A percentile compares a stretch with the other conserved stretches of the same genome.
Evolutionary conservation across 805 yeast genomes (phyloP).

Genomic region (Candida pini): DNA sequence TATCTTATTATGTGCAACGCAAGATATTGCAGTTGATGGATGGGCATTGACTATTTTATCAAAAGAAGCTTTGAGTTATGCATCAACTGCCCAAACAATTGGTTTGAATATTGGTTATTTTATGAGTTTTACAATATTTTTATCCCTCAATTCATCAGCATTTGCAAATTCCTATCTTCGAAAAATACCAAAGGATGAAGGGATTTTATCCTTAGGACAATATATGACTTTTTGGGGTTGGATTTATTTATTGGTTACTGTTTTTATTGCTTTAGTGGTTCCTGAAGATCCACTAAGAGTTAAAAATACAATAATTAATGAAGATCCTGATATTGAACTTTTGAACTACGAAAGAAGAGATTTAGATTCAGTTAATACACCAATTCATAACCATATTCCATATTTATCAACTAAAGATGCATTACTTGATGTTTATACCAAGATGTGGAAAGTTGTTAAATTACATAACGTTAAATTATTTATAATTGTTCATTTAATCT

Average conservation of each 20-base stretch:
- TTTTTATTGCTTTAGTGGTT: constrained; percentile 49
- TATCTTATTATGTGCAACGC: constrained; percentile 91
- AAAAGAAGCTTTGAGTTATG: constrained; percentile 74
- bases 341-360: constrained; percentile 14
- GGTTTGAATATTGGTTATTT: constrained; percentile 94
- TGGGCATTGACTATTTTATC: constrained; percentile 93
- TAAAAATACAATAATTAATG: constrained; percentile 1
- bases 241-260: constrained; percentile 62
- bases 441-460: constrained; percentile 66
- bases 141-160: constrained; percentile 87
- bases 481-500: constrained; percentile 65
- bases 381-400: constrained; percentile 23
- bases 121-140: constrained; percentile 81
- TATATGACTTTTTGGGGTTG: constrained; percentile 79
- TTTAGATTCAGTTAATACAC: constrained; percentile 8
- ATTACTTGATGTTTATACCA: constrained; percentile 49
- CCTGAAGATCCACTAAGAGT: constrained; percentile 63
- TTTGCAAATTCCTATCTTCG: constrained; percentile 86
- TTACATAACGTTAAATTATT: constrained; percentile 69
- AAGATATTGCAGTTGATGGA: constrained; percentile 98
- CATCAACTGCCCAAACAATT: constrained; percentile 95
- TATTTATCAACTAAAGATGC: constrained; percentile 21
- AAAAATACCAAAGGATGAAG: constrained; percentile 49
- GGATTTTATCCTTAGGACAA: constrained; percentile 65
- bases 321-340: constrained; percentile 19